Conservation (phyloP, 345 rosid species). For the Sonneratia caseolaris region DNA sequence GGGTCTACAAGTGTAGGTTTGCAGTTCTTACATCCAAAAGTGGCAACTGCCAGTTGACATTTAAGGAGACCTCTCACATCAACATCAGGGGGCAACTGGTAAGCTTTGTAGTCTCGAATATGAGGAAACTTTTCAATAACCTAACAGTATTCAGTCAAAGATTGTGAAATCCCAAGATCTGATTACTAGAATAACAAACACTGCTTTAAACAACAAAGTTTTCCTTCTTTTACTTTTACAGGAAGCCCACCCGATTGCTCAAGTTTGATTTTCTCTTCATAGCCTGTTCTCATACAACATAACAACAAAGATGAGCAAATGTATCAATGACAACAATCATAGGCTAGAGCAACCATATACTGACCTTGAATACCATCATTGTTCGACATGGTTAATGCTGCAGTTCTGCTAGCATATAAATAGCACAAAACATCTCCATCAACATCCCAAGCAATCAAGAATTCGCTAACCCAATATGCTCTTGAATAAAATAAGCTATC, state of each 20-base stretch:
- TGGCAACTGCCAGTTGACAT: conserved; percentile 67
- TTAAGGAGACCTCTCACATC: conserved; percentile 53
- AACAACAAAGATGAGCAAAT: not conserved
- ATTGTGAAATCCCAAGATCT: not conserved
- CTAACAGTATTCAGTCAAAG: conserved; percentile 21
- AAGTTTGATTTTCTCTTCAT: conserved; percentile 49
- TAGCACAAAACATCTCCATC: conserved; percentile 55
- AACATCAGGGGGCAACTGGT: conserved; percentile 42
- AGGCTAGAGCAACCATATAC: not conserved
- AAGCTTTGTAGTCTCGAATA: conserved; percentile 51
- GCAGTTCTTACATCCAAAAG: conserved; percentile 33
- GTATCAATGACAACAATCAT: not conserved
- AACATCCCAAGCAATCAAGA: conserved; percentile 74
- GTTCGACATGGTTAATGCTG: conserved; percentile 37
- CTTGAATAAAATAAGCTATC: conserved; percentile 43
- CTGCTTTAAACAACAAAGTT: not conserved
- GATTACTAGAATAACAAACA: not conserved
- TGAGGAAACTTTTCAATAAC: conserved; percentile 80
- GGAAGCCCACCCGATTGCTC: conserved; percentile 49
- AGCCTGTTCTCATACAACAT: conserved; percentile 35
- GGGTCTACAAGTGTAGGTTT: not conserved
- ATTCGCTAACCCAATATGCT: conserved; percentile 62
- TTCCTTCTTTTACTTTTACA: conserved; percentile 23
- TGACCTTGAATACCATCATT: conserved; percentile 56
- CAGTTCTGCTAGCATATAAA: conserved; percentile 56